Evolutionary conservation across 2,329 filamentous ascomycete genomes (phyloP).

Genomic region (Phoma sp.): DNA sequence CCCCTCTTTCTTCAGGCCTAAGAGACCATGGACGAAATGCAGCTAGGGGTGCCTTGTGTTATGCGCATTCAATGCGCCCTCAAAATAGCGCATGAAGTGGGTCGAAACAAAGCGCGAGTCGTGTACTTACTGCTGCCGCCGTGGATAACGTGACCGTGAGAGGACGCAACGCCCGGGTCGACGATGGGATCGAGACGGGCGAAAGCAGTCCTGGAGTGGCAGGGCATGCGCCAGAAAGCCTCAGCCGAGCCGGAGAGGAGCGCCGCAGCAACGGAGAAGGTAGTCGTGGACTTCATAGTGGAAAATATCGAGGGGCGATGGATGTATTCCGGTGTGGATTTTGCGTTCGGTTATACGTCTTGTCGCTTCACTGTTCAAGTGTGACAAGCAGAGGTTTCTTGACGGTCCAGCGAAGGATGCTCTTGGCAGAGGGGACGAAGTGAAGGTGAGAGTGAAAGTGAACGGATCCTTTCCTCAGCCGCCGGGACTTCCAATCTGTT

Average conservation of each 20-base stretch:
- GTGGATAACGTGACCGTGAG: constrained; percentile 42
- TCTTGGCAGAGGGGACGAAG: constrained; percentile 5
- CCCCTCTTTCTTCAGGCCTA: no score
- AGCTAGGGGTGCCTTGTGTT: constrained; percentile 1
- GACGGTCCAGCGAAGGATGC: constrained; percentile 12
- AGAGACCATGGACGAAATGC: background rate
- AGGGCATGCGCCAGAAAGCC: constrained; percentile 74
- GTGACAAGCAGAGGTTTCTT: background rate
- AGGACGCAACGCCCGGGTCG: constrained; percentile 34
- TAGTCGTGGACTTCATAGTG: constrained; percentile 41
- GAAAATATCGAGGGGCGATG: constrained; percentile 3
- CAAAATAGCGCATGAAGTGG: constrained; percentile 15
- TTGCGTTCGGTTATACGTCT: constrained; percentile 1
- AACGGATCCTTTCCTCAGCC: constrained; percentile 27
- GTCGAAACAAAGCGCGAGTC: constrained; percentile 8
- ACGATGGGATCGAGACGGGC: constrained; percentile 61
- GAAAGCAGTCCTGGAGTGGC: constrained; percentile 65
- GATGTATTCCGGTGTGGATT: background rate
- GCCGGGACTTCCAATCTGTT: constrained; percentile 34
- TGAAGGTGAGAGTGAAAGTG: constrained; percentile 14
- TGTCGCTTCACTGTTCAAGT: constrained; percentile 4
- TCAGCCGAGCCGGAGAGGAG: constrained; percentile 55
- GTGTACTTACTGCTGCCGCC: constrained; percentile 56
- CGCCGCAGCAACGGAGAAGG: constrained; percentile 36
- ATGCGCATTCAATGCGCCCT: background rate